Base-by-base conservation (phyloP, 1,139 yeast genomes). In the Geotrichum cucujoidarum region DNA sequence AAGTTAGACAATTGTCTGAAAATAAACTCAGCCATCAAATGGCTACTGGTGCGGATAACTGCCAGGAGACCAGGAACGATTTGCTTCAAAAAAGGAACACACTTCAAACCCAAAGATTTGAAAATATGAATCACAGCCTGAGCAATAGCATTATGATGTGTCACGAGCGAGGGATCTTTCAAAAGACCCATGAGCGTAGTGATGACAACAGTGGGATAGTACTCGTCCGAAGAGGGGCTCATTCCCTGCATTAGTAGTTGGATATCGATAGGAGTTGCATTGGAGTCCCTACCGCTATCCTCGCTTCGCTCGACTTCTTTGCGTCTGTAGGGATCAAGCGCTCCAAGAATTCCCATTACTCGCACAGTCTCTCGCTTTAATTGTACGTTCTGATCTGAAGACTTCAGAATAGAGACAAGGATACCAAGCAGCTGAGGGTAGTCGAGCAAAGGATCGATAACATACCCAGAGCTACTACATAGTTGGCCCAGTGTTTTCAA, bases 171-270 rank as follows among this genome's bases (percentile, higher is more conserved):
- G 1, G 86, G 80, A 63, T 94, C 98, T 55, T 83, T 83, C 45
- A 92, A 68, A 24, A 92, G 82, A 52, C 83, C 84, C 81, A 90
- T 78, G 54, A 94, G 70, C 14, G 89, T 86, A 32, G 81, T 82
- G 39, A 92, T 86, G 1, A 94, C 97, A 18, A 94, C 97, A 0
- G 97, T 89, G 2, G 97, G 97, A 60, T 88, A 90, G 60, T 89
- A 94, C 57, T 90, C 97, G 51, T 90, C 97, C 51, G 83, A 80
- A 0, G 95, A 83, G 1, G 97, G 97, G 6, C 95, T 85, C 78
- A 87, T 85, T 1, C 97, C 97, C 61, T 84, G 86, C 90, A 92
- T 88, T 46, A 94, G 72, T 35, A 92, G 71, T 2, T 92, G 88
- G 55, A 92, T 87, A 61, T 94, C 98, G 6, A 89, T 80, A 0